Evolutionary conservation across 805 yeast genomes (phyloP), one percentile per base, ranked within the genome.

Genomic region (Hanseniaspora hatyaiensis): DNA sequence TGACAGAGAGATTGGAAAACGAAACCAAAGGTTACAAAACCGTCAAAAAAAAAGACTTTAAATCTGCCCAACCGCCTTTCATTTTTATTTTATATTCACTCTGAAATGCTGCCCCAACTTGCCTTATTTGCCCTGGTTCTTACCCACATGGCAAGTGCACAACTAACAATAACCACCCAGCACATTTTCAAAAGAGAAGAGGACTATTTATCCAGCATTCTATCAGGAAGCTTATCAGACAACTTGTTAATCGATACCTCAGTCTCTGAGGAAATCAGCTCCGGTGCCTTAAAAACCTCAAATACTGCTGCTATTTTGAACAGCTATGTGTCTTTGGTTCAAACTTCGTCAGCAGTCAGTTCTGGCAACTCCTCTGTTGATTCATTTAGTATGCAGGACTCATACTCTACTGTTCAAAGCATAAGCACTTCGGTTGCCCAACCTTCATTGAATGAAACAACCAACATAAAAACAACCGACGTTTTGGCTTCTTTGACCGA

Each of bases 211-310:
- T 42, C 47, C 2, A 42, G 47, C 15, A 42, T 42, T 18, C 19
- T 42, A 9, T 42, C 47, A 12, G 47, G 47, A n/a, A 23, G 39
- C 18, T 8, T 34, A 28, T 12, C 47, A 8, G 15, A 42, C 6
- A 26, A 42, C 3, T 19, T 42, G 16, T 26, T 42, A 2, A 9
- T 42, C 8, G 47, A 42, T 11, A 34, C 47, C 8, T 11, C 38
- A 23, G n/a, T 41, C 46, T 12, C 18, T 4, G 4, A n/a, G 9
- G 6, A 12, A n/a, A 11, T 12, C 2, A 8, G 12, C 31, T 24
- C 15, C 22, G 15, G 30, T n/a, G 2, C 11, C 9, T 9, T 2
- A n/a, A n/a, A n/a, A n/a, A n/a, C 40, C 6, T 26, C 40, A 8
- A 16, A 30, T 9, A 37, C 40, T 11, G 40, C 31, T 12, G 40